These are phyloP conservation scores for Bipolaris sorokiniana DNA, from an alignment of 2,329 filamentous ascomycete genomes.

Conservation along the genomic window DNA sequence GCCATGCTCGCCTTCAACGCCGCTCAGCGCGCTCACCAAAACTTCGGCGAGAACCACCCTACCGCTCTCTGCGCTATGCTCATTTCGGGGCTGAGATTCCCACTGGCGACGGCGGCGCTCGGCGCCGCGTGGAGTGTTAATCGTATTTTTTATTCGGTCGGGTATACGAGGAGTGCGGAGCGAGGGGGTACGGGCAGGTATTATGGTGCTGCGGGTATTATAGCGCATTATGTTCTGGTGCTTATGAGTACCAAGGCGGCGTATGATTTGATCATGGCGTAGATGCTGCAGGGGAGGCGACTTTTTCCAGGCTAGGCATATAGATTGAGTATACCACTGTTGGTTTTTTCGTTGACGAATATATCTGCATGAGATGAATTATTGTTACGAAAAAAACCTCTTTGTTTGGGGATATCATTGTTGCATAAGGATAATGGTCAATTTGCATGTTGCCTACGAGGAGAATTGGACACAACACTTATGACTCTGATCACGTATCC, in stretches of 20 bases:
- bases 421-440: too few species aligned
- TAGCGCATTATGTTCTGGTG: slow-evolving; percentile 41
- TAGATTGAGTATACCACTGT: too few species aligned
- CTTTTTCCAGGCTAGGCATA: too few species aligned
- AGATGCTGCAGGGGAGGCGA: neutral
- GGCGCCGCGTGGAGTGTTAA: slow-evolving; percentile 59
- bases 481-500: too few species aligned
- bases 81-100: slow-evolving; percentile 62
- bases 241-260: slow-evolving; percentile 35
- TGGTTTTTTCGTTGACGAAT: too few species aligned
- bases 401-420: neutral
- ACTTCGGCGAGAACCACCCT: slow-evolving; percentile 65
- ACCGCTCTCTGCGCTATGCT: slow-evolving; percentile 59
- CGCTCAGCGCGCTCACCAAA: slow-evolving; percentile 56
- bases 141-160: slow-evolving; percentile 56
- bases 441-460: too few species aligned
- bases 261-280: slow-evolving; percentile 31
- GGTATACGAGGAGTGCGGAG: slow-evolving; percentile 51
- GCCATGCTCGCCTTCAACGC: slow-evolving; percentile 55
- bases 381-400: neutral
- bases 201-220: slow-evolving; percentile 43
- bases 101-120: slow-evolving; percentile 54
- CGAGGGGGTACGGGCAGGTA: slow-evolving; percentile 54
- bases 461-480: too few species aligned
- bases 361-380: too few species aligned